A percentile compares a stretch with the other conserved stretches of the same genome.
phyloP scores from a whole-genome alignment of 805 yeast genomes.

The Spencermartinsiella europaea region DNA sequence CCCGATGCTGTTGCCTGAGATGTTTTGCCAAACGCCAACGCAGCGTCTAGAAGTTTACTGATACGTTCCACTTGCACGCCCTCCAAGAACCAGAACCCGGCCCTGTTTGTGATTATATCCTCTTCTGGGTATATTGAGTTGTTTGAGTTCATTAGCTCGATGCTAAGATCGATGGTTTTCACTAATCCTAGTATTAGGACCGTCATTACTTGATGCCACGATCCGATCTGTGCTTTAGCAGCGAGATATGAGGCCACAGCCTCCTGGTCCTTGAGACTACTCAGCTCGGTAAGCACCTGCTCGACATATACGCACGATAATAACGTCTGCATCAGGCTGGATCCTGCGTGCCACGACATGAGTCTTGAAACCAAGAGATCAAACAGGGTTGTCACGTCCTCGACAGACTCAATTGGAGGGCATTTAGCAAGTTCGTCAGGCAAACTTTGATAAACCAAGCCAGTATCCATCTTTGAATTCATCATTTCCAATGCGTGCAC shows the following conservation, averaged over 20 bases:
- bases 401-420: slow-evolving; percentile 33
- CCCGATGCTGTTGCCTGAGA: neutral
- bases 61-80: slow-evolving; percentile 19
- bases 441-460: slow-evolving; percentile 46
- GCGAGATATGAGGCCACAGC: neutral
- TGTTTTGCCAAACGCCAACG: slow-evolving; percentile 40
- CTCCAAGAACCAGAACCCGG: slow-evolving; percentile 46
- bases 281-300: slow-evolving; percentile 39
- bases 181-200: slow-evolving; percentile 25
- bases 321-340: slow-evolving; percentile 70
- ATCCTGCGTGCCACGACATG: slow-evolving; percentile 71
- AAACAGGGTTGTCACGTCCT: slow-evolving; percentile 45
- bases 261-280: neutral
- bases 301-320: slow-evolving; percentile 72
- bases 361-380: slow-evolving; percentile 50
- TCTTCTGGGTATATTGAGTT: slow-evolving; percentile 30
- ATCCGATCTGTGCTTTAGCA: neutral
- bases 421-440: slow-evolving; percentile 43
- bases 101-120: slow-evolving; percentile 39
- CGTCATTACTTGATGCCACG: slow-evolving; percentile 20
- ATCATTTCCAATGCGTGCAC: slow-evolving; percentile 73
- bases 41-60: slow-evolving; percentile 22
- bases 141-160: slow-evolving; percentile 17
- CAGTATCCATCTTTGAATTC: slow-evolving; percentile 72
- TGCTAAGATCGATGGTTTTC: slow-evolving; percentile 21